Evolutionary conservation across 768 basidiomycete species (phyloP).

Genomic region (Chalciporus piperatus): DNA sequence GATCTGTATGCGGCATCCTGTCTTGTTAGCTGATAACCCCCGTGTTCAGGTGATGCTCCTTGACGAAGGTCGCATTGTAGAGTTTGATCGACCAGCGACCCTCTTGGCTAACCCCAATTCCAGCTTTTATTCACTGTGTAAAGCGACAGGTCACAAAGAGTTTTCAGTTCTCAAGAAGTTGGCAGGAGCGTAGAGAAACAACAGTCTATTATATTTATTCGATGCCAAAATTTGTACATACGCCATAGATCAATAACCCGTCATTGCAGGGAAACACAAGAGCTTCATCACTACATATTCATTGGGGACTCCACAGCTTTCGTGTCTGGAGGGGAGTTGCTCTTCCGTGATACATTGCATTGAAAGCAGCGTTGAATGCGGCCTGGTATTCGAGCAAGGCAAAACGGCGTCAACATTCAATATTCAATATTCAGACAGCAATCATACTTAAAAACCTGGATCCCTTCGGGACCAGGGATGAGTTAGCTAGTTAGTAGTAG

Average conservation of each 20-base stretch:
- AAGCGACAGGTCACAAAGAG: slow-evolving; percentile 70
- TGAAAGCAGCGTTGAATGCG: too few species aligned
- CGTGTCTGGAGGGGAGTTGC: slow-evolving; percentile 51
- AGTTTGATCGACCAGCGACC: slow-evolving; percentile 65
- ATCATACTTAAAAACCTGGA: too few species aligned
- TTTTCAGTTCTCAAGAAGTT: slow-evolving; percentile 67
- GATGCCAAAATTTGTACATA: slow-evolving; percentile 9
- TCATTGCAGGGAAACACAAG: neutral
- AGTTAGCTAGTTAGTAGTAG: too few species aligned
- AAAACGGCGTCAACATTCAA: too few species aligned
- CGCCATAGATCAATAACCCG: neutral
- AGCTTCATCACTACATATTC: neutral
- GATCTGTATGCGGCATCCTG: slow-evolving; percentile 1
- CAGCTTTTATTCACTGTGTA: slow-evolving; percentile 66
- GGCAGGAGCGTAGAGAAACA: slow-evolving; percentile 39
- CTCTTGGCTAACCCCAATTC: slow-evolving; percentile 57
- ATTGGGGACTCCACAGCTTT: slow-evolving; percentile 73
- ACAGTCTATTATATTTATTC: neutral
- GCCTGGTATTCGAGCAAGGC: too few species aligned
- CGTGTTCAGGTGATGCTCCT: slow-evolving; percentile 64
- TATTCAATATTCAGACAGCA: too few species aligned
- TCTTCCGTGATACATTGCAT: slow-evolving; percentile 60
- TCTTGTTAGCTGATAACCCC: slow-evolving; percentile 1
- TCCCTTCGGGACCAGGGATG: too few species aligned
- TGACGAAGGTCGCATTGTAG: slow-evolving; percentile 74